These are phyloP conservation scores for Scedosporium dehoogii DNA, from an alignment of 2,329 filamentous ascomycete species.

Conservation along the genomic window DNA sequence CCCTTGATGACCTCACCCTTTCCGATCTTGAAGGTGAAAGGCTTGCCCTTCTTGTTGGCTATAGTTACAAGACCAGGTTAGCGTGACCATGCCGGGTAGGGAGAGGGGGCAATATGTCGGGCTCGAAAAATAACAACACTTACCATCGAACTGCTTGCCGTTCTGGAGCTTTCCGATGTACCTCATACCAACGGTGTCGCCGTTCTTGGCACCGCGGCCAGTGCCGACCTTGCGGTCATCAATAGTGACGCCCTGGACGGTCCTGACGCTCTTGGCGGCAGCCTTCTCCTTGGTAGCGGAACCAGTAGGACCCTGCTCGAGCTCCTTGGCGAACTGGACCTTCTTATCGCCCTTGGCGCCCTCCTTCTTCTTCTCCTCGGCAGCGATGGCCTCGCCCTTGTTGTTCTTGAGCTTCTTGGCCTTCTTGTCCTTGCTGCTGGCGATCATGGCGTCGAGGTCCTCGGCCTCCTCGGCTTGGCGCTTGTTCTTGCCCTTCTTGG, in stretches of 20 bases:
- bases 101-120: not conserved
- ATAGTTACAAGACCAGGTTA: constrained; percentile 15
- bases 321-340: constrained; percentile 97
- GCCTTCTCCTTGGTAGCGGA: constrained; percentile 40
- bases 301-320: constrained; percentile 88
- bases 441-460: constrained; percentile 74
- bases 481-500: constrained; percentile 84
- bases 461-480: constrained; percentile 65
- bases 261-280: constrained; percentile 56
- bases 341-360: constrained; percentile 69
- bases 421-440: constrained; percentile 56
- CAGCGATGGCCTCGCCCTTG: constrained; percentile 72
- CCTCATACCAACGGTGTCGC: constrained; percentile 83
- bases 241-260: constrained; percentile 78
- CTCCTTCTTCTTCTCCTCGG: constrained; percentile 52
- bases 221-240: constrained; percentile 91
- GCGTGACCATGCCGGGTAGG: not conserved
- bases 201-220: constrained; percentile 78
- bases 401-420: constrained; percentile 99
- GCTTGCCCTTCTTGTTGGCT: constrained; percentile 99
- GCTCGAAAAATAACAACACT: constrained; percentile 31
- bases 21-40: constrained; percentile 92
- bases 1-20: constrained; percentile 96
- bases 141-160: constrained; percentile 91
- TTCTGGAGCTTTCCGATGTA: constrained; percentile 97